phyloP scores from a whole-genome alignment of 2,329 filamentous ascomycete species.

The Trichothecium sympodiale region DNA sequence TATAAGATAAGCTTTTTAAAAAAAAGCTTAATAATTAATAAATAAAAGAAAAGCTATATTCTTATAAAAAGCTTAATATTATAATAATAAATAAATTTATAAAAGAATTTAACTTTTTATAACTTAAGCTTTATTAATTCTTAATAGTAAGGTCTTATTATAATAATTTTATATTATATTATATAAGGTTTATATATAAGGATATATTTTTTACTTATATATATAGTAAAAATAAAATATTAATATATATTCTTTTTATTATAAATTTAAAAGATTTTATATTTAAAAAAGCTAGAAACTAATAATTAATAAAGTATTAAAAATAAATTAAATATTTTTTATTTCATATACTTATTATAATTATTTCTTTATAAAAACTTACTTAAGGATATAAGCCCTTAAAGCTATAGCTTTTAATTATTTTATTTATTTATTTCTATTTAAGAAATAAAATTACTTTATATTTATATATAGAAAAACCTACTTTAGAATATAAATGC shows the following conservation, averaged over 20 bases:
- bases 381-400: too few relatives aligned
- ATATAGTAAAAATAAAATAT: not conserved
- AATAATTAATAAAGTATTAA: not conserved
- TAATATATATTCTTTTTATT: not conserved
- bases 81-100: not conserved
- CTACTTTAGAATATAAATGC: not conserved
- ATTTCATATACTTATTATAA: conserved; percentile 1
- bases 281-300: too few relatives aligned
- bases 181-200: not conserved
- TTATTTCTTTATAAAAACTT: not conserved
- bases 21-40: not conserved
- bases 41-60: not conserved
- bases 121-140: not conserved
- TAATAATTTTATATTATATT: conserved; percentile 13
- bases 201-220: not conserved
- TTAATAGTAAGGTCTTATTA: not conserved
- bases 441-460: not conserved
- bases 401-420: too few relatives aligned
- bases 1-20: too few relatives aligned
- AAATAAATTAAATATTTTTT: not conserved
- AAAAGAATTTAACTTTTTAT: not conserved
- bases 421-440: not conserved
- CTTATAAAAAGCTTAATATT: not conserved
- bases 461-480: not conserved
- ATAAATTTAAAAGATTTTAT: not conserved